Conservation (phyloP, 129 eudicot species). For the Ambrosia artemisiifolia region DNA sequence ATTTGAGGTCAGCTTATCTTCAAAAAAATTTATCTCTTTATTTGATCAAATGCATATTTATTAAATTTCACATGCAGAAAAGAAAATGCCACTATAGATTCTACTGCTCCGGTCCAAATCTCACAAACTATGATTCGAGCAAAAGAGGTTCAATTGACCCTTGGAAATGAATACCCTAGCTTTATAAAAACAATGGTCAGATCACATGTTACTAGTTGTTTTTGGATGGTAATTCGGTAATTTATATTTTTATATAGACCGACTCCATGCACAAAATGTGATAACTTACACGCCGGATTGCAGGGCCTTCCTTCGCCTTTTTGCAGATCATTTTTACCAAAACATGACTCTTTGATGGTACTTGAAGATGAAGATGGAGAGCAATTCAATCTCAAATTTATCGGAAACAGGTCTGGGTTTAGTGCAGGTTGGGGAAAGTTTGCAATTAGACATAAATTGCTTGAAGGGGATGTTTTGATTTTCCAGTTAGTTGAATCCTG, state of each 20-base stretch:
- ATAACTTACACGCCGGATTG: background rate
- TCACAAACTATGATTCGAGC: conserved; percentile 66
- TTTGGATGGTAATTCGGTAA: conserved; percentile 58
- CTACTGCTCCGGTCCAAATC: conserved; percentile 17
- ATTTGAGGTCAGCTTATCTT: conserved; percentile 32
- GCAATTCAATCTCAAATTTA: conserved; percentile 45
- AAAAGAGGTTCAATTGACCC: conserved; percentile 44
- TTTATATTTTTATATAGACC: background rate
- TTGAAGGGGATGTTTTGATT: conserved; percentile 71
- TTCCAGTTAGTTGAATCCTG: conserved; percentile 52
- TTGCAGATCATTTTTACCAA: conserved; percentile 58
- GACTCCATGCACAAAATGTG: background rate
- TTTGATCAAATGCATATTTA: background rate
- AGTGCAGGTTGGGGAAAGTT: conserved; percentile 83
- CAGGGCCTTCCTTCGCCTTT: conserved; percentile 74
- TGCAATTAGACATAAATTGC: conserved; percentile 57
- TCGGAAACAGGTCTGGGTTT: conserved; percentile 52
- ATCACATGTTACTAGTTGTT: conserved; percentile 67
- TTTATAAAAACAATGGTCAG: conserved; percentile 48
- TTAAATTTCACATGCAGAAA: conserved; percentile 8
- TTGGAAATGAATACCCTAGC: conserved; percentile 50
- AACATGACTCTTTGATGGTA: conserved; percentile 31
- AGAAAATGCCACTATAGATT: conserved; percentile 23
- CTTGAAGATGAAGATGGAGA: conserved; percentile 60
- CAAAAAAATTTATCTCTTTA: background rate